Conservation (phyloP, 1,284 basidiomycete species). For the Gymnopus androsaceus region DNA sequence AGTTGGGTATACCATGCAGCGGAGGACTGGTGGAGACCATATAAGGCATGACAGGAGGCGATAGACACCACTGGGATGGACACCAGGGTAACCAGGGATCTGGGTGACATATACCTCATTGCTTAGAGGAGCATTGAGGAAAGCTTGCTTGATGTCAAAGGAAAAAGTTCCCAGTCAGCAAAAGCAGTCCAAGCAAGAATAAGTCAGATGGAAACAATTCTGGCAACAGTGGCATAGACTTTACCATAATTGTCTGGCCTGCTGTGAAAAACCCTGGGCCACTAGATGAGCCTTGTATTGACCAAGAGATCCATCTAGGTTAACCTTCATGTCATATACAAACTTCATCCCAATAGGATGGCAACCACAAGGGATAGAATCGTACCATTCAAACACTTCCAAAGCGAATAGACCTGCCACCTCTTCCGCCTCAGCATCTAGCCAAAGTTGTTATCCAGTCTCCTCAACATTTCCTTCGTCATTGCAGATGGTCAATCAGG, state of each 20-base stretch:
- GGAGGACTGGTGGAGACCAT: conserved; percentile 41
- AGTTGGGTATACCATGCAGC: conserved; percentile 35
- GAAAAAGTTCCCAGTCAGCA: too few species aligned
- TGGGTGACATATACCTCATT: conserved; percentile 35
- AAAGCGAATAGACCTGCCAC: not conserved
- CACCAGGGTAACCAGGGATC: conserved; percentile 27
- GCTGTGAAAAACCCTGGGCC: conserved; percentile 37
- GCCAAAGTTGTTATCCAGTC: not conserved
- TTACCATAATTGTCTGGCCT: conserved; percentile 32
- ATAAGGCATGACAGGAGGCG: conserved; percentile 28
- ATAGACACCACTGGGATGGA: conserved; percentile 18
- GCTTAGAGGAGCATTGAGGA: conserved; percentile 33
- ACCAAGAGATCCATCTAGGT: conserved; percentile 27
- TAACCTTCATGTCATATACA: conserved; percentile 31
- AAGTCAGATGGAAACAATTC: conserved; percentile 30
- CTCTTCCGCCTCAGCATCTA: not conserved
- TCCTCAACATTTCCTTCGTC: not conserved
- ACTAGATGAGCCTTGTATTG: conserved; percentile 35
- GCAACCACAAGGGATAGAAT: not conserved
- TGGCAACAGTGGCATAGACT: conserved; percentile 37
- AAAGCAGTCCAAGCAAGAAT: conserved; percentile 32
- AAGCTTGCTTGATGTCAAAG: conserved; percentile 37
- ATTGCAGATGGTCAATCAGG: not conserved
- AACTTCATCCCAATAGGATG: conserved; percentile 17
- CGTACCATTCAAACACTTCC: not conserved